Base-by-base conservation (phyloP, 2,329 filamentous ascomycete genomes). In the Cytospora leucostoma region DNA sequence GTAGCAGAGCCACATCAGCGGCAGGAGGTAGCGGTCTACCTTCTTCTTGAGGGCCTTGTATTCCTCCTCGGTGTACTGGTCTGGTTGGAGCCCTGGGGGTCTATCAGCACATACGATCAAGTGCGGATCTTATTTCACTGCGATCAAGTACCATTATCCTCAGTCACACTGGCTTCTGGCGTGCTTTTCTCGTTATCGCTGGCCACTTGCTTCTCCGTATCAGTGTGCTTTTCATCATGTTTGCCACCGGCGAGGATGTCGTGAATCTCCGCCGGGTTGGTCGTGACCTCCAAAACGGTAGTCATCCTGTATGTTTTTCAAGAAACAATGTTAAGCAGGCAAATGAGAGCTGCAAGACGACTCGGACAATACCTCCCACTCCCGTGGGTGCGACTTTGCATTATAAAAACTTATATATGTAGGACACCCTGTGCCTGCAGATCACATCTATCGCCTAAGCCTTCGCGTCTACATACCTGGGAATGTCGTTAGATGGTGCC, bases 1-100 rank as follows among this genome's bases (percentile, higher is more conserved):
- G 63, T 81, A 81, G 66, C 78, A 80, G 8, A 76, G 70, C 74
- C 77, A 82, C 78, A 82, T 81, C 50, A 81, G 68, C 1, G 79
- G 79, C 0, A 81, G 72, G 17, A 82, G 70, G 63, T 77, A 80
- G n/a, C 72, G 72, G 65, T 81, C 79, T 19, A 78, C 74, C 66
- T 81, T 81, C 35, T 70, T 69, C 66, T 74, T 75, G 13, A 78
- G 67, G 51, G 71, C 74, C 58, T 72, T 74, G 63, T 76, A 79
- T 61, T 78, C 66, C 49, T 77, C 72, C 1, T 76, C 73, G 3
- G 75, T 74, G 62, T 76, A 78, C 35, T 61, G 66, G 7, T 32
- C 64, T 54, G 17, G 27, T 54, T 15, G 11, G 27, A 27, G 27
- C 27, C 27, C 4, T 52, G 19, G 19, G 1, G 21, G 51, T 13